phyloP scores from a whole-genome alignment of 2,329 filamentous ascomycete genomes.

The Calonectria hongkongensis region DNA sequence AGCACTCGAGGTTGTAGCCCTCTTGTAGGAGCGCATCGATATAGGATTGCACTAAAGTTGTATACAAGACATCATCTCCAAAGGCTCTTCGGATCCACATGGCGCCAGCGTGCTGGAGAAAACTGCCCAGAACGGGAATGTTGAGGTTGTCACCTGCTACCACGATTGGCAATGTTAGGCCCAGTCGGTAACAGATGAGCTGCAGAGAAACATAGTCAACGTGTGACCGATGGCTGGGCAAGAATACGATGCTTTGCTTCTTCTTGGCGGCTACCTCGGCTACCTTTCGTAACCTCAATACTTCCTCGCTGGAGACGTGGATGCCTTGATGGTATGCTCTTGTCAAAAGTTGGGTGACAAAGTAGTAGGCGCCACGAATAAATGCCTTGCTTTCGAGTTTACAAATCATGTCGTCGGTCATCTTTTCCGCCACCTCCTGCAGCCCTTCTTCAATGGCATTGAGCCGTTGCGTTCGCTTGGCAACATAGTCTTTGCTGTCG shows the following conservation, averaged over 20 bases:
- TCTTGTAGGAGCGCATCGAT: conserved; percentile 93
- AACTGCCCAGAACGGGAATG: conserved; percentile 90
- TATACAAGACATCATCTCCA: conserved; percentile 92
- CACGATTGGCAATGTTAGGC: conserved; percentile 90
- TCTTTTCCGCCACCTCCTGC: conserved; percentile 86
- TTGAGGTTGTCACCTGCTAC: conserved; percentile 98
- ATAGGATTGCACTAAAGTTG: conserved; percentile 95
- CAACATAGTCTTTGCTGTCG: conserved; percentile 71
- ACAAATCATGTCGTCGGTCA: conserved; percentile 98
- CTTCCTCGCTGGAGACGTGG: conserved; percentile 96
- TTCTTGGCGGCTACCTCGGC: conserved; percentile 88
- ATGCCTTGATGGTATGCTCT: conserved; percentile 98
- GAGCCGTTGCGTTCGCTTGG: conserved; percentile 72
- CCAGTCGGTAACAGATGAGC: conserved; percentile 94
- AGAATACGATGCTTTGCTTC: conserved; percentile 96
- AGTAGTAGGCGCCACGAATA: conserved; percentile 93
- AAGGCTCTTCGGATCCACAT: conserved; percentile 98
- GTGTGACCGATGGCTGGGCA: conserved; percentile 95
- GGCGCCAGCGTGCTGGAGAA: conserved; percentile 95
- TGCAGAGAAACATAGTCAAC: conserved; percentile 97
- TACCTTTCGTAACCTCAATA: conserved; percentile 86
- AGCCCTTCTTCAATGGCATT: conserved; percentile 83
- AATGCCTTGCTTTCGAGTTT: conserved; percentile 98
- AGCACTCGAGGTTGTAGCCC: conserved; percentile 97
- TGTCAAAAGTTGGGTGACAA: conserved; percentile 90